Percentiles rank a stretch among this genome's conserved stretches.
Evolutionary conservation across 257 asterid species (phyloP).

Genomic region (Solanum pimpinellifolium): DNA sequence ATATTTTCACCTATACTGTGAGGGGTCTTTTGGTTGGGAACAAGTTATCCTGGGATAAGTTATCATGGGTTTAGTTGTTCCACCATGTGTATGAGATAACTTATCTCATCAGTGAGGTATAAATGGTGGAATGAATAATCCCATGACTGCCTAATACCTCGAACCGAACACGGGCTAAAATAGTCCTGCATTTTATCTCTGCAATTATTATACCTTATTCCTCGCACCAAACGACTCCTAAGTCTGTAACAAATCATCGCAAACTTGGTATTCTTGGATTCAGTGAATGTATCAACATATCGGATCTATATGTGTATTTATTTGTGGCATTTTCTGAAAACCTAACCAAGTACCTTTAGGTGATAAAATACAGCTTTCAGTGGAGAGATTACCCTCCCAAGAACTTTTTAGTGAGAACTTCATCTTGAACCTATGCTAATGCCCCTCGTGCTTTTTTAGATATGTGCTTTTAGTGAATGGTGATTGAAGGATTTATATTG

Average conservation of each 20-base stretch:
- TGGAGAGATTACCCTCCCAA: background rate
- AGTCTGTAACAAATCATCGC: background rate
- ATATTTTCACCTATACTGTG: background rate
- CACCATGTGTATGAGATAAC: too few relatives aligned
- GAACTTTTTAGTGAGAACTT: background rate
- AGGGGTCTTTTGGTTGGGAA: too few relatives aligned
- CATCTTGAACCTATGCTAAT: background rate
- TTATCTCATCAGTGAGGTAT: too few relatives aligned
- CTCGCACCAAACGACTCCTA: too few relatives aligned
- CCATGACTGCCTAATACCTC: too few relatives aligned
- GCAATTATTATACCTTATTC: too few relatives aligned
- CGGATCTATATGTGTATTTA: background rate
- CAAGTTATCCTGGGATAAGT: too few relatives aligned
- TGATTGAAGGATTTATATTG: background rate
- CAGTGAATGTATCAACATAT: background rate
- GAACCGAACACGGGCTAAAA: too few relatives aligned
- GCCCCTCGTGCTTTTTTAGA: background rate
- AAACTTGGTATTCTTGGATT: background rate
- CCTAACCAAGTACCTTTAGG: background rate
- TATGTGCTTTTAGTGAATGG: background rate
- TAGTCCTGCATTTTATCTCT: too few relatives aligned
- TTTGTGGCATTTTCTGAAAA: background rate
- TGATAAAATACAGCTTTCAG: background rate
- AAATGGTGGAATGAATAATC: too few relatives aligned
- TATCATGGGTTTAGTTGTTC: too few relatives aligned